A percentile compares a stretch with the other conserved stretches of the same genome.
These are phyloP conservation scores for Starmera pachycereana DNA, from an alignment of 805 yeast species.

Conservation along the genomic window DNA sequence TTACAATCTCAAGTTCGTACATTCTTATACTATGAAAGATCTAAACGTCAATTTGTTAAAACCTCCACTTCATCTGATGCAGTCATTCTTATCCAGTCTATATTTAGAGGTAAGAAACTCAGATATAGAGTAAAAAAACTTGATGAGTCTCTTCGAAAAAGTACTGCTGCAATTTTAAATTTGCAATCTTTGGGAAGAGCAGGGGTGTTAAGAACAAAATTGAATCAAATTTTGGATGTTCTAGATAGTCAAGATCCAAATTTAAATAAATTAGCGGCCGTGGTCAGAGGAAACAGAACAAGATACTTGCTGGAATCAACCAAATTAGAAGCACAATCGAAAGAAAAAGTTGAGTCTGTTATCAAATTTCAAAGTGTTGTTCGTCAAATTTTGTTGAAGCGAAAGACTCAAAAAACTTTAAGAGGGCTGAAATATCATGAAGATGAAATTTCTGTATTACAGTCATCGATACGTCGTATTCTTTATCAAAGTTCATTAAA, in stretches of 20 bases:
- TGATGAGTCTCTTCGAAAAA: not conserved
- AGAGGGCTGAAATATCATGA: slow-evolving; percentile 42
- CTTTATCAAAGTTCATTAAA: slow-evolving; percentile 26
- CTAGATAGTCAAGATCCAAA: slow-evolving; percentile 19
- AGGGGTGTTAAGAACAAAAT: slow-evolving; percentile 14
- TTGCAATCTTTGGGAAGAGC: slow-evolving; percentile 56
- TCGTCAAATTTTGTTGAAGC: slow-evolving; percentile 56
- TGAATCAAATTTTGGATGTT: slow-evolving; percentile 15
- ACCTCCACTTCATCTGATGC: slow-evolving; percentile 17
- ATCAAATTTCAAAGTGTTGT: slow-evolving; percentile 43
- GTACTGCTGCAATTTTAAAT: slow-evolving; percentile 16
- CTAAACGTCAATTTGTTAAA: slow-evolving; percentile 9
- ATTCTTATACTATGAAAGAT: slow-evolving; percentile 13
- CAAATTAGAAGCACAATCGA: not conserved
- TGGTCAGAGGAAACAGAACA: slow-evolving; percentile 30
- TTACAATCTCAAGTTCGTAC: slow-evolving; percentile 32
- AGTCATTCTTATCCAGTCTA: slow-evolving; percentile 29
- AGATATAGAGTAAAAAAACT: slow-evolving; percentile 6
- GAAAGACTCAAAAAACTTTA: slow-evolving; percentile 38
- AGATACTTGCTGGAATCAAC: slow-evolving; percentile 7
- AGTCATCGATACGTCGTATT: slow-evolving; percentile 43
- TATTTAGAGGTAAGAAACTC: slow-evolving; percentile 17
- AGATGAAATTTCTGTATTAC: slow-evolving; percentile 34
- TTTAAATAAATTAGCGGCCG: slow-evolving; percentile 24
- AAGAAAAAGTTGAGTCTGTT: slow-evolving; percentile 11